Percentiles rank a stretch among this genome's conserved stretches.
Evolutionary conservation across 2,329 filamentous ascomycete genomes (phyloP).

Genomic region (Neodidymelliopsis sp.): DNA sequence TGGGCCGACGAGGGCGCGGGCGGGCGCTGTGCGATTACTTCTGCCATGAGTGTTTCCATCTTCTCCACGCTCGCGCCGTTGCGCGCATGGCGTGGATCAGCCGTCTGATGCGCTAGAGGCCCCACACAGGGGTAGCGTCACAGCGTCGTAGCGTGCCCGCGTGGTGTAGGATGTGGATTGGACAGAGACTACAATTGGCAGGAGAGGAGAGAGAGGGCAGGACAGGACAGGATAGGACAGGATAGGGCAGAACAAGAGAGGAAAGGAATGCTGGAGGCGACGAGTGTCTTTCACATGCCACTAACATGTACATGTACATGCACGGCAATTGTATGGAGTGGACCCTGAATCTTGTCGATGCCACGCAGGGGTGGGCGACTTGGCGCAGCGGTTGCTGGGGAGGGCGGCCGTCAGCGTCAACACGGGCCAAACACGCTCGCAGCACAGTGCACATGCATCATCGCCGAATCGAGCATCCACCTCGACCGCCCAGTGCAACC

Average conservation of each 20-base stretch:
- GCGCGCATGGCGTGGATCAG: conserved; percentile 28
- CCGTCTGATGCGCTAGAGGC: conserved; percentile 27
- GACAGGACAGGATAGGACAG: too few relatives aligned
- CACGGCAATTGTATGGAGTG: not conserved
- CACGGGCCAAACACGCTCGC: conserved; percentile 28
- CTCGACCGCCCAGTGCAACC: conserved; percentile 4
- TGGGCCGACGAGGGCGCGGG: conserved; percentile 17
- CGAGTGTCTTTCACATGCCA: not conserved
- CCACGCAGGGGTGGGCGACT: not conserved
- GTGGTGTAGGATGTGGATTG: not conserved
- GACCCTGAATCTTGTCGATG: conserved; percentile 8
- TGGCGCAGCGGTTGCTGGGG: conserved; percentile 13
- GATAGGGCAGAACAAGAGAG: too few relatives aligned
- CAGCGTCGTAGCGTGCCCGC: not conserved
- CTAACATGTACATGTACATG: too few relatives aligned
- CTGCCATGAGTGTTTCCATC: conserved; percentile 43
- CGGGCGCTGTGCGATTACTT: conserved; percentile 39
- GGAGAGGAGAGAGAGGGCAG: too few relatives aligned
- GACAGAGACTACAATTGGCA: too few relatives aligned
- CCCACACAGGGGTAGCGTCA: conserved; percentile 27
- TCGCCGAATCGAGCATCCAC: conserved; percentile 6
- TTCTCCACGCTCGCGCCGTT: conserved; percentile 20
- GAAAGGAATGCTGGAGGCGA: not conserved
- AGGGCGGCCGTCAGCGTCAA: conserved; percentile 5
- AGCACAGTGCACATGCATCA: too few relatives aligned